Conservation (phyloP, 2,329 filamentous ascomycete species). For the Sclerotinia borealis region DNA sequence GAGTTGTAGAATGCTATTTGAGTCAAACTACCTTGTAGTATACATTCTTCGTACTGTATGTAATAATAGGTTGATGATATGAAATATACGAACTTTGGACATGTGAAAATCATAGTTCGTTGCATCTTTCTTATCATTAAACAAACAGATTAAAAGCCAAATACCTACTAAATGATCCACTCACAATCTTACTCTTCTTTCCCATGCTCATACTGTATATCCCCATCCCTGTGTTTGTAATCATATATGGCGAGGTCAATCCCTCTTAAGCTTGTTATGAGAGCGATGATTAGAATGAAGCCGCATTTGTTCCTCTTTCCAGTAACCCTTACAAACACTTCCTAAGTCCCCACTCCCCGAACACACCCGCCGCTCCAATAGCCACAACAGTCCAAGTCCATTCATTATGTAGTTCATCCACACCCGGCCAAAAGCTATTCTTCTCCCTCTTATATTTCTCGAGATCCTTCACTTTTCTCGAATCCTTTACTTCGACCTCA, state of each 20-base stretch:
- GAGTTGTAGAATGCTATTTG: too few relatives aligned
- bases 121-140: not conserved
- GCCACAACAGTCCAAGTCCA: constrained; percentile 13
- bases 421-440: constrained; percentile 15
- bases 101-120: too few relatives aligned
- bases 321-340: not conserved
- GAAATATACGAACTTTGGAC: too few relatives aligned
- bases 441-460: constrained; percentile 11
- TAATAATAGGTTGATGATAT: too few relatives aligned
- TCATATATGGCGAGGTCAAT: too few relatives aligned
- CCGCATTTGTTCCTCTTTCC: too few relatives aligned
- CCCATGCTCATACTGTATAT: not conserved
- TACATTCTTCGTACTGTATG: too few relatives aligned
- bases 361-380: constrained; percentile 1
- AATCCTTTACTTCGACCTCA: constrained; percentile 5
- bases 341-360: constrained; percentile 2
- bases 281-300: too few relatives aligned
- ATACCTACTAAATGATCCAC: not conserved
- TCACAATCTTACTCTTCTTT: not conserved
- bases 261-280: too few relatives aligned
- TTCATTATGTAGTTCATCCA: constrained; percentile 7
- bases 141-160: not conserved
- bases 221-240: too few relatives aligned
- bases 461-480: constrained; percentile 6
- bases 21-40: too few relatives aligned